Evolutionary conservation across 306 rosid species (phyloP).

Genomic region (Begonia loranthoides): DNA sequence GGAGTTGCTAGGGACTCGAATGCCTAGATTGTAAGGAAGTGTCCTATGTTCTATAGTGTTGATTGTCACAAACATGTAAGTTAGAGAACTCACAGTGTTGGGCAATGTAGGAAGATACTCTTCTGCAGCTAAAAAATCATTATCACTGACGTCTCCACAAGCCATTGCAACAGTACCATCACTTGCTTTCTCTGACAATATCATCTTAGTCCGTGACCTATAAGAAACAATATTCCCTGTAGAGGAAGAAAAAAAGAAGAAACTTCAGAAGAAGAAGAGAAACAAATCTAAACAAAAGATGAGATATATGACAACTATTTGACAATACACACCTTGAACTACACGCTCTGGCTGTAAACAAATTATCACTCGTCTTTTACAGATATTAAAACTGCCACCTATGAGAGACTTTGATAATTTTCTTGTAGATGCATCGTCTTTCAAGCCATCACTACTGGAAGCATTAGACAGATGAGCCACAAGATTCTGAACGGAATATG

Average conservation of each 20-base stretch:
- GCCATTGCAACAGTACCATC: conserved; percentile 87
- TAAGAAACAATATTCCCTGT: conserved; percentile 40
- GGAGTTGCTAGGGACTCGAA: no score
- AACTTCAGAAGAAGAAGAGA: conserved; percentile 13
- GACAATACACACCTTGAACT: conserved; percentile 51
- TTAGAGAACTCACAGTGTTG: conserved; percentile 61
- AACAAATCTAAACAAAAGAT: not conserved
- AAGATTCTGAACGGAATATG: conserved; percentile 25
- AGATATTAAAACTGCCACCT: conserved; percentile 73
- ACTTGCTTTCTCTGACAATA: conserved; percentile 72
- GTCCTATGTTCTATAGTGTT: no score
- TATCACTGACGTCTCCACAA: conserved; percentile 52
- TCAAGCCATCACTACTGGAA: conserved; percentile 36
- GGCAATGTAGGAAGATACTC: conserved; percentile 80
- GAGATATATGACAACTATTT: conserved; percentile 4
- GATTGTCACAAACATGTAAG: not conserved
- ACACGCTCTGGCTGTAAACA: conserved; percentile 41
- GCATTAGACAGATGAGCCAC: conserved; percentile 26
- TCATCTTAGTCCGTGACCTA: conserved; percentile 49
- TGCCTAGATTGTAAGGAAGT: no score
- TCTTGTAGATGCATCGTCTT: conserved; percentile 38
- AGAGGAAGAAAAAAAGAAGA: conserved; percentile 14
- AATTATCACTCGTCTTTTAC: conserved; percentile 53
- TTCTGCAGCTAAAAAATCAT: conserved; percentile 38
- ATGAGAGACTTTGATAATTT: conserved; percentile 62